Evolutionary conservation across 1,284 basidiomycete species (phyloP).

Genomic region (Puccinia coronata): DNA sequence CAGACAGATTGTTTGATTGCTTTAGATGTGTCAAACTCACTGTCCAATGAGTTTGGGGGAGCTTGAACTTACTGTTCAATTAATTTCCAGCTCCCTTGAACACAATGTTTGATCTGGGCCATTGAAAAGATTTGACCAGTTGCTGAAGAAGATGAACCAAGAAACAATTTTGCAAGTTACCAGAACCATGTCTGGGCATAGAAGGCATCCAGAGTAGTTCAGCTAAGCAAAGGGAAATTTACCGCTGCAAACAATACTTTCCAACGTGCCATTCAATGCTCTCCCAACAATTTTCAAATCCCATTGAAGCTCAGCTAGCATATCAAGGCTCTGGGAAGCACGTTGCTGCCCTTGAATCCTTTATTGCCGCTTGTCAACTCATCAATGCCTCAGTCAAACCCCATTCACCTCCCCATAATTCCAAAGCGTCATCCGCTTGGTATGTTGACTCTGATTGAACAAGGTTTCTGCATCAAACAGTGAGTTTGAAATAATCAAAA

Average conservation of each 20-base stretch:
- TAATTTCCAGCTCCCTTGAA: no score
- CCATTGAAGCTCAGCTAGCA: conserved; percentile 89
- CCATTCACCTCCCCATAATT: conserved; percentile 76
- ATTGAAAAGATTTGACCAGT: background rate
- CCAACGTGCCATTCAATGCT: conserved; percentile 81
- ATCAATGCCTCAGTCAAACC: conserved; percentile 59
- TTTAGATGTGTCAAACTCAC: no score
- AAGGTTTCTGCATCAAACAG: no score
- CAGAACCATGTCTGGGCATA: conserved; percentile 86
- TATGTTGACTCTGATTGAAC: conserved; percentile 76
- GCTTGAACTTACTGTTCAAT: no score
- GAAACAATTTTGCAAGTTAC: conserved; percentile 47
- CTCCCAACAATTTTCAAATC: conserved; percentile 72
- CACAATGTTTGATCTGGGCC: no score
- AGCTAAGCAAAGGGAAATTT: conserved; percentile 71
- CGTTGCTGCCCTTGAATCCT: conserved; percentile 84
- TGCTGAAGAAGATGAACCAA: conserved; percentile 54
- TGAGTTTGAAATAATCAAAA: no score
- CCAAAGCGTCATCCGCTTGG: conserved; percentile 77
- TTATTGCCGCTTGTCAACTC: conserved; percentile 72
- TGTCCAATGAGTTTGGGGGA: no score
- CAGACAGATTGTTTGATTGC: no score
- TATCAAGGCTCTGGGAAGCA: conserved; percentile 85
- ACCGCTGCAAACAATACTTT: conserved; percentile 78
- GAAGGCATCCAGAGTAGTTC: conserved; percentile 92